phyloP scores from a whole-genome alignment of 1,284 basidiomycete species.

The Rhodotorula sp. region DNA sequence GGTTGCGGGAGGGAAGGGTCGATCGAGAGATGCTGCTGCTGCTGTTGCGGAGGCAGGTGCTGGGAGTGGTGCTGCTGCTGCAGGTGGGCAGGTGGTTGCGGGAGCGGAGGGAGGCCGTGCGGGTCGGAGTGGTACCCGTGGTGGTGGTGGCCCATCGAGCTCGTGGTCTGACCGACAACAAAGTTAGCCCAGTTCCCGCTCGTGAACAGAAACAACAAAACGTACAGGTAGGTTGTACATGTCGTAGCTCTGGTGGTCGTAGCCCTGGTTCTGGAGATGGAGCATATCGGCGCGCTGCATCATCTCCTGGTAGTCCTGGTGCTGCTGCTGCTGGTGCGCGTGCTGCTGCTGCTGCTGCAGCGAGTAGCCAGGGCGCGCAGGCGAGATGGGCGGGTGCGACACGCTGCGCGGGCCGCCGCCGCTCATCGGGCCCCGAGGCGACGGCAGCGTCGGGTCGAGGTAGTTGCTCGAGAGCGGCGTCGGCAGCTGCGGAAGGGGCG shows the following conservation, averaged over 20 bases:
- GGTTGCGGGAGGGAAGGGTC: neutral
- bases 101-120: neutral
- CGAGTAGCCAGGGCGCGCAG: constrained; percentile 13
- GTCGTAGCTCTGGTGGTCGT: constrained; percentile 14
- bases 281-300: constrained; percentile 34
- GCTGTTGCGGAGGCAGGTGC: neutral
- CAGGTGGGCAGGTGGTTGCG: constrained; percentile 2
- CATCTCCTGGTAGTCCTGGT: constrained; percentile 35
- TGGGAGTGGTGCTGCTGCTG: neutral
- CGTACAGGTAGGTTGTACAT: neutral
- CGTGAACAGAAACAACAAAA: too few species aligned
- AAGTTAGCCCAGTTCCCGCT: too few species aligned
- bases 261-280: constrained; percentile 26
- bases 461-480: constrained; percentile 27
- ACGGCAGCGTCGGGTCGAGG: constrained; percentile 13
- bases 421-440: constrained; percentile 6
- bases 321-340: constrained; percentile 17
- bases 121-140: constrained; percentile 3
- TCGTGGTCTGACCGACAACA: too few species aligned
- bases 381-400: constrained; percentile 26
- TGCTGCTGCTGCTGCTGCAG: constrained; percentile 35
- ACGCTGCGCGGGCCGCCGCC: constrained; percentile 15
- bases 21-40: neutral
- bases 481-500: constrained; percentile 34
- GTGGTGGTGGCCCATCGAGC: too few species aligned